Base-by-base conservation (phyloP, 768 basidiomycete genomes). In the Pleurotus pulmonarius region DNA sequence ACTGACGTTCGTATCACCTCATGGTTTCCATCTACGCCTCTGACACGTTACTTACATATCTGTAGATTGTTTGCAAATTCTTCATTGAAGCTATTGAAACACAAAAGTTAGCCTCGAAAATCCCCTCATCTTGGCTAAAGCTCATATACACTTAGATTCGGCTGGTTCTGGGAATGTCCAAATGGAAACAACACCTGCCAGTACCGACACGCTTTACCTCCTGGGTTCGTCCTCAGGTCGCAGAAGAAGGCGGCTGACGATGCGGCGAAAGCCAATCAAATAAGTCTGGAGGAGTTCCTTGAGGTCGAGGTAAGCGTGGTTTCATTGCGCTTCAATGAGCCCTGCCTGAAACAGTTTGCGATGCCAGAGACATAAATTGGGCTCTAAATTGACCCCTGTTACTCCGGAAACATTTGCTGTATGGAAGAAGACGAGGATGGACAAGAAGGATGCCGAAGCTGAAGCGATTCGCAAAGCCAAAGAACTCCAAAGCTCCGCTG, bases 131-230 rank as follows among this genome's bases (percentile, higher is more conserved):
- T 9, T 34, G 29, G 29, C 52, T 45, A 18, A 41, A 34, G 22
- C 40, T 29, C 40, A 34, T 39, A 41, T 34, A 24, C 43, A 46
- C 1, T 22, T 43, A 85, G 85, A 65, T 93, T 90, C 64, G 92
- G 93, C 24, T 95, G 94, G 94, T 96, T 96, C 78, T 96, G 93
- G 93, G 88, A 91, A 70, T 92, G 92, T 71, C 92, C 92, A 6
- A 92, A 89, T 60, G 90, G 92, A 58, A 87, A 92, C 25, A 79
- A 78, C 47, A 34, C 29, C 3, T 98, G 95, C 75, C 90, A 92
- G 72, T 97, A 97, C 73, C 83, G 93, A 56, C 96, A 98, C 67
- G 96, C 96, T 0, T 78, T 98, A 11, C 96, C 96, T 7, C 92
- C 96, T 34, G 96, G 96, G 3, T 98, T 97, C 70, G 88, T 97